phyloP scores from a whole-genome alignment of 495 filamentous ascomycete species.

The Xylaria sp. region DNA sequence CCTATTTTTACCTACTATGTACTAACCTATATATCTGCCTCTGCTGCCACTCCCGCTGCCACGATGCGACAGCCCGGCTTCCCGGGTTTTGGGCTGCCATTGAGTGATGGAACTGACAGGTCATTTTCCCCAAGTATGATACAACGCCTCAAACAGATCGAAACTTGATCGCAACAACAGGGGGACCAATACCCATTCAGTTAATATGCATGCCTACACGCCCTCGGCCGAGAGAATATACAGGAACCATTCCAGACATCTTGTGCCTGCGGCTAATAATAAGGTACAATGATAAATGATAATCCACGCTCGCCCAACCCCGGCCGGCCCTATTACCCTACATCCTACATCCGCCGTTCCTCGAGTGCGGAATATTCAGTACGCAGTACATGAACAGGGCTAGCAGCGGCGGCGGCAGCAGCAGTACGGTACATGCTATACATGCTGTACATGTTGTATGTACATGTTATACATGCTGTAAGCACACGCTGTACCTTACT shows the following conservation, averaged over 20 bases:
- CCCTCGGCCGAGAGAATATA: neutral
- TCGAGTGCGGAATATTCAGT: slow-evolving; percentile 5
- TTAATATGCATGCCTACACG: too few relatives aligned
- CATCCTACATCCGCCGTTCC: neutral
- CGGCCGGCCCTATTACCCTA: neutral
- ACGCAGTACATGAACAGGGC: neutral
- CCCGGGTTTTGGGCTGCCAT: slow-evolving; percentile 30
- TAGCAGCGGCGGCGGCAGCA: too few relatives aligned
- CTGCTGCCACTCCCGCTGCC: slow-evolving; percentile 12
- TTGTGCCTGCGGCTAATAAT: slow-evolving; percentile 26
- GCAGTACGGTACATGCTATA: too few relatives aligned
- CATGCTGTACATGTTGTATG: neutral
- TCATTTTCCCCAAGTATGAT: slow-evolving; percentile 19
- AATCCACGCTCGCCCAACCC: neutral
- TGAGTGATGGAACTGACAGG: slow-evolving; percentile 19
- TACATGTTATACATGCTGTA: too few relatives aligned
- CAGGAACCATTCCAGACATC: neutral
- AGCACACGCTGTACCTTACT: neutral
- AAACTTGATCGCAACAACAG: slow-evolving; percentile 13
- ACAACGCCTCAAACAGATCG: slow-evolving; percentile 25
- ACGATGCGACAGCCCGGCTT: slow-evolving; percentile 29
- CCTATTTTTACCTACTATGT: slow-evolving; percentile 14
- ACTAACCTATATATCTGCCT: neutral
- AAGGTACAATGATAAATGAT: too few relatives aligned
- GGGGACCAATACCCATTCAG: too few relatives aligned